Evolutionary conservation across 2,329 filamentous ascomycete genomes (phyloP).

Genomic region (Mollisia scopiformis): DNA sequence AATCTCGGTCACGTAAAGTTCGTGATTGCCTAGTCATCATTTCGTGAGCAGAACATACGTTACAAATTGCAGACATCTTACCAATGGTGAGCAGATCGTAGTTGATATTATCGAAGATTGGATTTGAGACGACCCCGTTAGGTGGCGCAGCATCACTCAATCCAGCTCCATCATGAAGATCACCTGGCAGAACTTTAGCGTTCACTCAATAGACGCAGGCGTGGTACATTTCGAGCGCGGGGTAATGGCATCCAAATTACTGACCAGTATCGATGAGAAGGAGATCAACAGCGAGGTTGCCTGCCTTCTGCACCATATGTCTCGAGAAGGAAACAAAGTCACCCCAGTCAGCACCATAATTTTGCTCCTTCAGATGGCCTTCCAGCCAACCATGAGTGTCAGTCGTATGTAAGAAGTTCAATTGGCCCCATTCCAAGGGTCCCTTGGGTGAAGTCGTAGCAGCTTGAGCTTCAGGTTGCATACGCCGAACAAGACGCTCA

Average conservation of each 20-base stretch:
- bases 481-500: constrained; percentile 51
- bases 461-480: constrained; percentile 49
- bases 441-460: constrained; percentile 47
- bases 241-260: too few relatives aligned
- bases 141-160: constrained; percentile 89
- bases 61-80: neutral
- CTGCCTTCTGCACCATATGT: constrained; percentile 77
- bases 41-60: neutral
- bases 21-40: constrained; percentile 69
- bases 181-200: constrained; percentile 39
- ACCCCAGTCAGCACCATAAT: constrained; percentile 96
- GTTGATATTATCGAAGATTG: constrained; percentile 79
- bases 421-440: constrained; percentile 32
- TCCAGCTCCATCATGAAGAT: constrained; percentile 89
- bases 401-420: constrained; percentile 34
- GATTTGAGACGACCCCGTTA: constrained; percentile 84
- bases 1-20: constrained; percentile 81
- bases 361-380: constrained; percentile 86
- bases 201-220: neutral
- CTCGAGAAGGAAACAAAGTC: constrained; percentile 92
- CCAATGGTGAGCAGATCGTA: constrained; percentile 81
- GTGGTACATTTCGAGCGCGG: too few relatives aligned
- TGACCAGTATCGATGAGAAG: constrained; percentile 83
- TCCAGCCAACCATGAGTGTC: constrained; percentile 74
- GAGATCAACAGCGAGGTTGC: constrained; percentile 77